Conservation (phyloP, 352 stramenopile species). For the Phytophthora sp. region DNA sequence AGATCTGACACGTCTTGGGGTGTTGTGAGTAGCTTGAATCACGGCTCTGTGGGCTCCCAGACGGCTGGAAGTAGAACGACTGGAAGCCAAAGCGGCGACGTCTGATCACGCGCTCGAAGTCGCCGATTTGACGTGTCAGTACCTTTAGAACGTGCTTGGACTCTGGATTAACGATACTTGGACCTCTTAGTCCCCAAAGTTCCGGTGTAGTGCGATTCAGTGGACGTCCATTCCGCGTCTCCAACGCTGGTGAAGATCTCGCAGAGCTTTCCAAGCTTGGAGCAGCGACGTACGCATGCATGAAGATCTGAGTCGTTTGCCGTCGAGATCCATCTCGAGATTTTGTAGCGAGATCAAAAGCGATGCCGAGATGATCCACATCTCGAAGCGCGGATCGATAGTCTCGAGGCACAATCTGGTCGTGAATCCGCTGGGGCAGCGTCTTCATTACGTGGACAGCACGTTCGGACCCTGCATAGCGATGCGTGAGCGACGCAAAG, state of each 20-base stretch:
- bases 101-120: constrained; percentile 62
- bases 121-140: constrained; percentile 45
- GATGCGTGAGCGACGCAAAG: constrained; percentile 53
- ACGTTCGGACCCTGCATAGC: constrained; percentile 44
- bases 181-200: constrained; percentile 15
- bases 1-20: constrained; percentile 39
- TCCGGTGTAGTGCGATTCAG: constrained; percentile 13
- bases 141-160: constrained; percentile 51
- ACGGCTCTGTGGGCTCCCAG: constrained; percentile 21
- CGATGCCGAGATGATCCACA: constrained; percentile 61
- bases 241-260: constrained; percentile 7
- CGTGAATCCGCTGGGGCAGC: constrained; percentile 58
- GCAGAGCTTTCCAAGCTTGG: constrained; percentile 7
- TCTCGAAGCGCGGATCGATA: constrained; percentile 52
- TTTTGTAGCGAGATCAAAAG: constrained; percentile 48
- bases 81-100: constrained; percentile 72
- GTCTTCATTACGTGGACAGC: constrained; percentile 72
- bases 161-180: constrained; percentile 52
- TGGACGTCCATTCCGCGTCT: constrained; percentile 14
- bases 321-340: background rate
- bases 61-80: constrained; percentile 55
- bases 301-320: constrained; percentile 44
- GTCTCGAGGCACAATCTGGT: constrained; percentile 47
- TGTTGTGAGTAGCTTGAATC: constrained; percentile 21
- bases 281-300: constrained; percentile 58